Evolutionary conservation across 2,329 filamentous ascomycete genomes (phyloP).

Genomic region (Parasarocladium wereldwijsianum): DNA sequence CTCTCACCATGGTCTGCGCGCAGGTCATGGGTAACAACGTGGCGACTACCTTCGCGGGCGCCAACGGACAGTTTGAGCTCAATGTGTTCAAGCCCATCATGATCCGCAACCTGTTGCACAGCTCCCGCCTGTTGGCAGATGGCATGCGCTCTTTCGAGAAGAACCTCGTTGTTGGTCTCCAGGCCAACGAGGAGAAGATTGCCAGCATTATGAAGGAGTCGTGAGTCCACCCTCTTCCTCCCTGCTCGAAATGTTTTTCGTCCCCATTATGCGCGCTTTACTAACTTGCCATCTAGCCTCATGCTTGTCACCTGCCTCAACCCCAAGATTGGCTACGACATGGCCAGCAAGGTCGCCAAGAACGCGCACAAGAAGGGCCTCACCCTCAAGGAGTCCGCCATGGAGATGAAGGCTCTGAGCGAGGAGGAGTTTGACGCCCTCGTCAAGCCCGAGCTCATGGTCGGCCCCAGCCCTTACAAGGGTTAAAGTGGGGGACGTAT

Average conservation of each 20-base stretch:
- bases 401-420: conserved; percentile 82
- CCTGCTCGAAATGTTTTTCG: conserved; percentile 14
- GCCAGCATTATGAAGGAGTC: conserved; percentile 82
- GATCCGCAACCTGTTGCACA: conserved; percentile 91
- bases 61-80: conserved; percentile 96
- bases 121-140: conserved; percentile 72
- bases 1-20: conserved; percentile 91
- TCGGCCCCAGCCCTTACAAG: conserved; percentile 59
- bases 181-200: conserved; percentile 92
- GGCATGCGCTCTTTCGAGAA: conserved; percentile 92
- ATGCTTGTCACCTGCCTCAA: conserved; percentile 98
- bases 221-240: conserved; percentile 29
- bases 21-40: conserved; percentile 98
- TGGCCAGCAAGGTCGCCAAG: conserved; percentile 94
- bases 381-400: conserved; percentile 82
- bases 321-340: conserved; percentile 93
- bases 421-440: conserved; percentile 81
- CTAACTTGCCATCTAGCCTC: conserved; percentile 39
- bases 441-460: conserved; percentile 90
- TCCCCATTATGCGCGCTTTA: conserved; percentile 6
- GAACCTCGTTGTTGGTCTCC: conserved; percentile 75
- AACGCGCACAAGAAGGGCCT: conserved; percentile 97
- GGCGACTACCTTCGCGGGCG: conserved; percentile 82
- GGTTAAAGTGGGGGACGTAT: too few species aligned
- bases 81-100: conserved; percentile 98